These are phyloP conservation scores for Lophium mytilinum DNA, from an alignment of 495 filamentous ascomycete species.

Conservation along the genomic window DNA sequence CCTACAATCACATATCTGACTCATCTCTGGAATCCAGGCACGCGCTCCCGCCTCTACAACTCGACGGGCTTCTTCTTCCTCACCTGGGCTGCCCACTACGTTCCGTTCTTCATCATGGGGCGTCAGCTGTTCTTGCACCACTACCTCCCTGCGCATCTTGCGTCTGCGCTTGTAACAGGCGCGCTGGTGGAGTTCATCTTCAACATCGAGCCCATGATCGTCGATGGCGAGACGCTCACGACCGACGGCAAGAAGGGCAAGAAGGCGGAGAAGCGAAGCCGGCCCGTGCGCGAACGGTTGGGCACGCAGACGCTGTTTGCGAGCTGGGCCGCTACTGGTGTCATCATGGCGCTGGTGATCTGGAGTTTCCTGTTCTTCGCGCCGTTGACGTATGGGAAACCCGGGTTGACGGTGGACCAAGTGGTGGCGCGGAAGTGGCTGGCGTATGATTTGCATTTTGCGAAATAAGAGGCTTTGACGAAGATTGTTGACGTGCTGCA, in stretches of 20 bases:
- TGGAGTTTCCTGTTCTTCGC: constrained; percentile 88
- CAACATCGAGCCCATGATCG: constrained; percentile 66
- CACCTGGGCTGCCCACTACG: constrained; percentile 65
- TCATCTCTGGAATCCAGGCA: constrained; percentile 44
- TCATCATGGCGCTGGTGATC: constrained; percentile 59
- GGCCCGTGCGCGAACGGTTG: constrained; percentile 70
- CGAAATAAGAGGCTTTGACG: constrained; percentile 59
- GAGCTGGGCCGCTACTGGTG: constrained; percentile 66
- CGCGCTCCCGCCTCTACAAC: constrained; percentile 91
- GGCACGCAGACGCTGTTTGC: constrained; percentile 68
- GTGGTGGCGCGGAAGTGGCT: constrained; percentile 89
- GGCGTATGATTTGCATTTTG: constrained; percentile 95
- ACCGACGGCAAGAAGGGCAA: constrained; percentile 42
- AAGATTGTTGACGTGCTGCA: too few species aligned
- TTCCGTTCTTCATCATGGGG: constrained; percentile 70
- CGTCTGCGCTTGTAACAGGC: constrained; percentile 87
- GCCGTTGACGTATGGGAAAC: constrained; percentile 89
- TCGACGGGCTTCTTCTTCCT: constrained; percentile 98
- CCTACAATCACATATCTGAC: not conserved
- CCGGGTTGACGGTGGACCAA: constrained; percentile 74
- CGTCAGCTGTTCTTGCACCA: constrained; percentile 69
- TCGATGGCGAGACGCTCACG: constrained; percentile 31
- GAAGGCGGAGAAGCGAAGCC: constrained; percentile 47
- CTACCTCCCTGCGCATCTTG: constrained; percentile 82
- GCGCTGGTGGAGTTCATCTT: constrained; percentile 96